Percentiles rank a stretch among this genome's conserved stretches.
Evolutionary conservation across 768 basidiomycete genomes (phyloP).

Genomic region (Panellus pusillus): DNA sequence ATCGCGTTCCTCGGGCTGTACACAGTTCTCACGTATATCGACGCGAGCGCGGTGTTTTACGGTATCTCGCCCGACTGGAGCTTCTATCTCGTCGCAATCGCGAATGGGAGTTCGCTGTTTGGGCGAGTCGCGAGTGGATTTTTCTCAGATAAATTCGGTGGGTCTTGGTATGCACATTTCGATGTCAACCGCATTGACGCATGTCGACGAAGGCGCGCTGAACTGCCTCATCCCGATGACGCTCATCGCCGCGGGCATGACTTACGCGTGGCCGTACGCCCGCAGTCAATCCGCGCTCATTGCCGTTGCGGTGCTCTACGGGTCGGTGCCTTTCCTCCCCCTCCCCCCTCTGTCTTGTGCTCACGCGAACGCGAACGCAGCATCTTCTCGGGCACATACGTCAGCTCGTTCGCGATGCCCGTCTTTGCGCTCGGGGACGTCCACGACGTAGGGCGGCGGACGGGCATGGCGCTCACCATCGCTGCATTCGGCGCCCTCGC

Average conservation of each 20-base stretch:
- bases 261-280: slow-evolving; percentile 62
- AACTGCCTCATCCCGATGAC: slow-evolving; percentile 60
- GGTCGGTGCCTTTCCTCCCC: slow-evolving; percentile 37
- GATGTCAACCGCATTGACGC: not conserved
- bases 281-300: slow-evolving; percentile 41
- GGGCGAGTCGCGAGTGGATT: slow-evolving; percentile 54
- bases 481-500: slow-evolving; percentile 53
- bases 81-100: slow-evolving; percentile 61
- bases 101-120: slow-evolving; percentile 57
- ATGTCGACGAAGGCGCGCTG: slow-evolving; percentile 43
- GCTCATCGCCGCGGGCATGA: slow-evolving; percentile 46
- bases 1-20: slow-evolving; percentile 62
- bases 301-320: slow-evolving; percentile 54
- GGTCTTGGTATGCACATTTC: slow-evolving; percentile 8
- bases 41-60: slow-evolving; percentile 44
- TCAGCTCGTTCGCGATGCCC: slow-evolving; percentile 48
- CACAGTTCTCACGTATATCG: slow-evolving; percentile 64
- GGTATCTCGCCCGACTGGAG: slow-evolving; percentile 50
- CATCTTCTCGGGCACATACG: slow-evolving; percentile 50
- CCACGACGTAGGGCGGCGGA: slow-evolving; percentile 55
- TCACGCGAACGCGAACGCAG: slow-evolving; percentile 25
- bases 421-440: slow-evolving; percentile 51
- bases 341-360: not conserved
- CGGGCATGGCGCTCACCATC: slow-evolving; percentile 55
- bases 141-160: slow-evolving; percentile 51